Evolutionary conservation across 2,329 filamentous ascomycete genomes (phyloP).

Genomic region (Pseudogymnoascus sp.): DNA sequence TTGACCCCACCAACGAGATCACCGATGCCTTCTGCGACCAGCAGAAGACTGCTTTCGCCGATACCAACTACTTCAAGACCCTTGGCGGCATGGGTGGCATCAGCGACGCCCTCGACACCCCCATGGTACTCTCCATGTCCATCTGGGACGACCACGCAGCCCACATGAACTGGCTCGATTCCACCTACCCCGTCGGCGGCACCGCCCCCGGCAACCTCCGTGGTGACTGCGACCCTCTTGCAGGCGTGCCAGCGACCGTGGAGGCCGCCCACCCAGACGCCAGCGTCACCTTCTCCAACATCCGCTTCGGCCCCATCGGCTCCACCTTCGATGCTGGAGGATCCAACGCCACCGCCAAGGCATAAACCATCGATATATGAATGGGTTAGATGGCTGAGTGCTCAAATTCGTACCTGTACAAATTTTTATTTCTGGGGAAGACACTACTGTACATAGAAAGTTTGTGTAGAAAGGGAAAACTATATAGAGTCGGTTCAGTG

Average conservation of each 20-base stretch:
- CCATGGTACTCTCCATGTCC: conserved; percentile 55
- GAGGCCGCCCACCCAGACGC: conserved; percentile 38
- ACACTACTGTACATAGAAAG: conserved; percentile 2
- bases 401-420: conserved; percentile 4
- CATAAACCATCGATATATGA: not conserved
- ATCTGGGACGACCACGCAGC: conserved; percentile 45
- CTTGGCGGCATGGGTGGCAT: conserved; percentile 47
- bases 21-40: conserved; percentile 45
- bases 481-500: conserved; percentile 2
- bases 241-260: conserved; percentile 40
- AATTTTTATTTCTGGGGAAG: conserved; percentile 5
- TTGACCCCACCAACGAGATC: conserved; percentile 40
- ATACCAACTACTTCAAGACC: conserved; percentile 40
- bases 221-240: conserved; percentile 42
- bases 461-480: not conserved
- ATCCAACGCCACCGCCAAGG: not conserved
- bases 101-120: conserved; percentile 41
- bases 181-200: conserved; percentile 44
- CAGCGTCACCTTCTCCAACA: conserved; percentile 23
- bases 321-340: conserved; percentile 1
- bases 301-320: conserved; percentile 8
- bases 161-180: conserved; percentile 67
- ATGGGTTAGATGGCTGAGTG: not conserved
- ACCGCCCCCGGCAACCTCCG: conserved; percentile 39
- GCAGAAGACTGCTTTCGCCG: conserved; percentile 44